phyloP scores from a whole-genome alignment of 352 stramenopile species.

The Globisporangium emineosum region DNA sequence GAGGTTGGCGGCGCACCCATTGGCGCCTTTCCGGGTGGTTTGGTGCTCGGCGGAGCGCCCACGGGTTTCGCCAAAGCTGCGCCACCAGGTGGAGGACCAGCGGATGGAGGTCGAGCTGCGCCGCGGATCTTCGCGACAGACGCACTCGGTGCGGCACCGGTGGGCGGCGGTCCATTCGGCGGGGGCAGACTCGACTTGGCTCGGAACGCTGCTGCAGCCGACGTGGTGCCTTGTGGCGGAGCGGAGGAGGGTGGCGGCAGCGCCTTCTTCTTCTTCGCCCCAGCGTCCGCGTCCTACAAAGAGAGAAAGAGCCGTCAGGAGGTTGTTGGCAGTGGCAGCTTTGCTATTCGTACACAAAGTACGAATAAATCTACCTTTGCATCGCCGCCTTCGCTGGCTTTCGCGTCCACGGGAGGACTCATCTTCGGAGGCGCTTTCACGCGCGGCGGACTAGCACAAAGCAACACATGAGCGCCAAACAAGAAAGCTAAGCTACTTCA shows the following conservation, averaged over 20 bases:
- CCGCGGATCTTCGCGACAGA: conserved; percentile 77
- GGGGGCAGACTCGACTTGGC: conserved; percentile 61
- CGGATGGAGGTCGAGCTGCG: conserved; percentile 42
- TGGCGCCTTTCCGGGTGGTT: conserved; percentile 8
- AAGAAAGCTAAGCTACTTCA: not conserved
- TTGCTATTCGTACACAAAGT: not conserved
- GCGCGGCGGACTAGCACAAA: conserved; percentile 16
- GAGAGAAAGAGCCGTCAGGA: not conserved
- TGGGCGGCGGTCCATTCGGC: conserved; percentile 57
- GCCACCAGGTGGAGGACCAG: conserved; percentile 27
- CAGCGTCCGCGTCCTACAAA: conserved; percentile 15
- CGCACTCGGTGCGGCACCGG: conserved; percentile 37
- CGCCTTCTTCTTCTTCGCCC: conserved; percentile 63
- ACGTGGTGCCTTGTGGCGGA: conserved; percentile 51
- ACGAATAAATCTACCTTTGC: too few species aligned
- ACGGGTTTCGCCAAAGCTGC: conserved; percentile 24
- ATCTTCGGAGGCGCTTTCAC: conserved; percentile 39
- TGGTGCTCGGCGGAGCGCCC: conserved; percentile 17
- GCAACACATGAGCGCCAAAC: not conserved
- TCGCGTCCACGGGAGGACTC: conserved; percentile 31
- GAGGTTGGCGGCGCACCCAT: conserved; percentile 3
- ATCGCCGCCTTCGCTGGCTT: conserved; percentile 18
- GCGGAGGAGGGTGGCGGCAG: conserved; percentile 65
- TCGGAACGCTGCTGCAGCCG: conserved; percentile 60
- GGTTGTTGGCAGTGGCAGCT: too few species aligned